These are phyloP conservation scores for Lithocarpus polystachyus DNA, from an alignment of 306 rosid genomes.

Conservation along the genomic window DNA sequence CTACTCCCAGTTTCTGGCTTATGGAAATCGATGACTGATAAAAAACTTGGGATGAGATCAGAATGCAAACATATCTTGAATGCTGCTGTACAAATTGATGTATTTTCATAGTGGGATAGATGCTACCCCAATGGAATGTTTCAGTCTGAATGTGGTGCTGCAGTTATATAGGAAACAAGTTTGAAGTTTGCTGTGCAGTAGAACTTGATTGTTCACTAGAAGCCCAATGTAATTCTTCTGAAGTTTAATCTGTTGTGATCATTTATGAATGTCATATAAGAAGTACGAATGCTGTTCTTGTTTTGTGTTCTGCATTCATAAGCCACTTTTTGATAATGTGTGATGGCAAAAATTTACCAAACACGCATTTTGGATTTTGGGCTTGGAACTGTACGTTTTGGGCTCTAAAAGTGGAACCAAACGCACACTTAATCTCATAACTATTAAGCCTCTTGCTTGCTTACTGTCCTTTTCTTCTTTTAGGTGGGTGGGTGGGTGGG, in stretches of 20 bases:
- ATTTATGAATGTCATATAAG: neutral
- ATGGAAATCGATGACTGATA: neutral
- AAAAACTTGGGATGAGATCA: neutral
- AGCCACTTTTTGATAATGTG: neutral
- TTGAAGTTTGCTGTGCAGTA: neutral
- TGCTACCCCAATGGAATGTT: neutral
- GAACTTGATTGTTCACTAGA: neutral
- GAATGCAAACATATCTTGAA: neutral
- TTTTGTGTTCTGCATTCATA: neutral
- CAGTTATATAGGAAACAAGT: neutral
- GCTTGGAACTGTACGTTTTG: too few relatives aligned
- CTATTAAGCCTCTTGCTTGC: neutral
- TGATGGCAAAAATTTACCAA: too few relatives aligned
- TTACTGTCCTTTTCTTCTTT: neutral
- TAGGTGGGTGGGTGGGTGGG: neutral
- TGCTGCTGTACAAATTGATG: slow-evolving; percentile 9
- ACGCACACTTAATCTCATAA: neutral
- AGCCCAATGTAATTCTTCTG: neutral
- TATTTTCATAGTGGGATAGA: neutral
- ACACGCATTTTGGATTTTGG: too few relatives aligned
- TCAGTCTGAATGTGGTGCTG: neutral
- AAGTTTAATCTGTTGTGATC: neutral
- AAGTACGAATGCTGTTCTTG: neutral
- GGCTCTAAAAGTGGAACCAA: too few relatives aligned
- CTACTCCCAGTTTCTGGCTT: slow-evolving; percentile 17